Base-by-base conservation (phyloP, 306 rosid genomes). In the Prunus mume region DNA sequence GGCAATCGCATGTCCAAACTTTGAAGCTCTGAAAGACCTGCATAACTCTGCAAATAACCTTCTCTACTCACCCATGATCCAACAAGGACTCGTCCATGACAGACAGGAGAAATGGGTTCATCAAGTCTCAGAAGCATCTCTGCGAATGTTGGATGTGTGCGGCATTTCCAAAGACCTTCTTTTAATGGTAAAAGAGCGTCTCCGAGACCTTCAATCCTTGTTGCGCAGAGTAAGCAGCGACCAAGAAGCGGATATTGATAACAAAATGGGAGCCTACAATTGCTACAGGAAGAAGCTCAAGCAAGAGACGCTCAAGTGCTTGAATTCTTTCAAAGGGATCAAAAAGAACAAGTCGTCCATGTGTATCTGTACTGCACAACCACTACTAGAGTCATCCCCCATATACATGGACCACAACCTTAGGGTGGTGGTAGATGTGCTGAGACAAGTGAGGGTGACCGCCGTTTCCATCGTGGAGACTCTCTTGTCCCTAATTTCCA, bases 111-210 rank as follows among this genome's bases (percentile, higher is more conserved):
- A 88, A 78, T 80, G 88, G 89, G 84, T 90, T 12, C 64, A 76
- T 18, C 84, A 85, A 10, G 86, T 86, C 9, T 88, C 88, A 0
- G 91, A 90, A 55, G 85, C 89, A 13, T 88, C 88, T n/a, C 55
- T 90, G 15, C 73, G 85, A 43, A 87, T 88, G 87, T 72, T 88
- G 67, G 92, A 88, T 14, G 87, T 82, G 22, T 88, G 91, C 67
- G 84, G 88, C 4, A 84, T 80, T 63, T 85, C 96, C 5, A 88
- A 85, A 74, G 92, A 90, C 69, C 85, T 88, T 34, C 82, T 90
- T 41, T 74, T 65, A 43, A 83, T 85, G 3, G 89, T 88, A 6
- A 85, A 88, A 71, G 80, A 86, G 43, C 91, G 88, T 73, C 88
- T 90, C 45, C 88, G 78, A 65, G 86, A 88, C 43, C 91, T 90